Percentiles rank a stretch among this genome's conserved stretches.
Evolutionary conservation across 331 rosid species (phyloP).

Genomic region (Arachis monticola): DNA sequence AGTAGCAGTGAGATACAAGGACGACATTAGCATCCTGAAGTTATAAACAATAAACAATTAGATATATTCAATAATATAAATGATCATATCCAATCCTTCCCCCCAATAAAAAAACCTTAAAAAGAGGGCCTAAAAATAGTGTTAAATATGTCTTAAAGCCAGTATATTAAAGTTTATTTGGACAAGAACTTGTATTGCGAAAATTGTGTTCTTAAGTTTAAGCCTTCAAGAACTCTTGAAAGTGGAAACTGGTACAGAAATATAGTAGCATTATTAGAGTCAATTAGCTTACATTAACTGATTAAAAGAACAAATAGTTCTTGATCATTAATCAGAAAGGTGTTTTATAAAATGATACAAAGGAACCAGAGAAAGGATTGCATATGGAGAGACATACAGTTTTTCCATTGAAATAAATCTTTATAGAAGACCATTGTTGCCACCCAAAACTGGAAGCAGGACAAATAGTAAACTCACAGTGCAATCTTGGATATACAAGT

Average conservation of each 20-base stretch:
- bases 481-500: constrained; percentile 72
- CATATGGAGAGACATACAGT: constrained; percentile 62
- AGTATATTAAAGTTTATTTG: constrained; percentile 10
- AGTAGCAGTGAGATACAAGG: too few relatives aligned
- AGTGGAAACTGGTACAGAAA: constrained; percentile 23
- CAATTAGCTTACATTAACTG: constrained; percentile 16
- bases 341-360: constrained; percentile 23
- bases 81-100: neutral
- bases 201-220: constrained; percentile 11
- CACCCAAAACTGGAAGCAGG: constrained; percentile 99
- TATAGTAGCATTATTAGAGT: constrained; percentile 23
- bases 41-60: too few relatives aligned
- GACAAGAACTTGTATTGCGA: neutral
- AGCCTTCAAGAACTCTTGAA: constrained; percentile 8
- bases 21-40: too few relatives aligned
- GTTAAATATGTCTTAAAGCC: neutral
- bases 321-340: constrained; percentile 25
- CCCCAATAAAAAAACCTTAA: neutral
- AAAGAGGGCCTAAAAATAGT: neutral
- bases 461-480: constrained; percentile 98
- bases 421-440: constrained; percentile 84
- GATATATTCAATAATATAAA: too few relatives aligned
- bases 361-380: neutral
- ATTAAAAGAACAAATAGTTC: constrained; percentile 22
- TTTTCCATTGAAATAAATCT: constrained; percentile 93